A percentile compares a stretch with the other conserved stretches of the same genome.
These are phyloP conservation scores for Tetrapisispora nanseiensis DNA, from an alignment of 805 yeast species.

Conservation along the genomic window DNA sequence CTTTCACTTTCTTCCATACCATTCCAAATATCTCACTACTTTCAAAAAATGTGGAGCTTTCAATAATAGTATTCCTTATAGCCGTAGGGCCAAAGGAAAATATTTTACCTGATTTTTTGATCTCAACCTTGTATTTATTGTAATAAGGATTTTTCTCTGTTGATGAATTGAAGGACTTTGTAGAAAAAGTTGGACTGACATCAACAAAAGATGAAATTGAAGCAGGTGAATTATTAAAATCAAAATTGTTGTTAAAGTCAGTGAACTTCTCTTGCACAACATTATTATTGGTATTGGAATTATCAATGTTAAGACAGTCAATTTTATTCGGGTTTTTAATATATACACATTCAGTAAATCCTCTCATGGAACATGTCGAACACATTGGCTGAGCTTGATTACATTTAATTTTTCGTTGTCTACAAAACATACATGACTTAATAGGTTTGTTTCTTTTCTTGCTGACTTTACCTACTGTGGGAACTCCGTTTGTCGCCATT, in stretches of 20 bases:
- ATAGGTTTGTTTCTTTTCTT: conserved; percentile 18
- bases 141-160: conserved; percentile 6
- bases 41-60: conserved; percentile 12
- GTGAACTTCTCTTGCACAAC: no score
- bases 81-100: conserved; percentile 27
- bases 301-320: neutral
- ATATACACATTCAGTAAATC: conserved; percentile 13
- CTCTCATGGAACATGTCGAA: conserved; percentile 18
- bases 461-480: no score
- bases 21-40: conserved; percentile 7
- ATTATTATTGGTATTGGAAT: neutral
- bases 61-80: conserved; percentile 11
- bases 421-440: conserved; percentile 24
- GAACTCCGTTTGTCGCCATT: no score
- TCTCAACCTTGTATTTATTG: conserved; percentile 11
- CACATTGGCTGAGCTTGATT: conserved; percentile 23
- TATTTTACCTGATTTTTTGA: conserved; percentile 16
- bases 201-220: no score
- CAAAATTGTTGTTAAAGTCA: no score
- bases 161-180: no score
- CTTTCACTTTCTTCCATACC: conserved; percentile 20
- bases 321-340: conserved; percentile 1
- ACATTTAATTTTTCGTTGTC: conserved; percentile 24
- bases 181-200: no score
- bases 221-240: no score